A percentile compares a stretch with the other conserved stretches of the same genome.
Evolutionary conservation across 2,329 filamentous ascomycete genomes (phyloP).

Genomic region (Aspergillus terreus): DNA sequence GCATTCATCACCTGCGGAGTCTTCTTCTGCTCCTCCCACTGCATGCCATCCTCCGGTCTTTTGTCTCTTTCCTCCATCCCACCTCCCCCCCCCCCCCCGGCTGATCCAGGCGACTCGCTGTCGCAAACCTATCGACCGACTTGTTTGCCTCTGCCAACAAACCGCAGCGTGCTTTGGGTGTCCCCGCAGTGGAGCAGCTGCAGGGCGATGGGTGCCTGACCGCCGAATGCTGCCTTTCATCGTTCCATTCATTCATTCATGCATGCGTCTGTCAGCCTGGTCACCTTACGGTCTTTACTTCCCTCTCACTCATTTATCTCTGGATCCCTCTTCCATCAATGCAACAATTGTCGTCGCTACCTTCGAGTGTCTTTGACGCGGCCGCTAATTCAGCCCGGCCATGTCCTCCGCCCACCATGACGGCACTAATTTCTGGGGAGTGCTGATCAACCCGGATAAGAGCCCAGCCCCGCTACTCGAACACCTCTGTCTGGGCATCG

Average conservation of each 20-base stretch:
- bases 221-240: conserved; percentile 13
- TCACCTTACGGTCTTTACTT: background rate
- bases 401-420: conserved; percentile 28
- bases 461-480: conserved; percentile 64
- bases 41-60: too few species aligned
- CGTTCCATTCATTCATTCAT: background rate
- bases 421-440: conserved; percentile 51
- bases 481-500: conserved; percentile 65
- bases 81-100: too few species aligned
- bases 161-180: conserved; percentile 15
- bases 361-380: conserved; percentile 15
- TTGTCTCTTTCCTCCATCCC: too few species aligned
- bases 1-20: too few species aligned
- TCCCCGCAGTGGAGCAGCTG: conserved; percentile 19
- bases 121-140: too few species aligned
- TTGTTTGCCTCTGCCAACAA: conserved; percentile 7
- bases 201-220: conserved; percentile 18
- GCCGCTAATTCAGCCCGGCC: conserved; percentile 15
- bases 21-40: too few species aligned
- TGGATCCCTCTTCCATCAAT: conserved; percentile 5
- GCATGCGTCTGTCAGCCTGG: background rate
- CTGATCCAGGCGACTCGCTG: too few species aligned
- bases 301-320: background rate
- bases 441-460: conserved; percentile 64
- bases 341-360: conserved; percentile 7